phyloP scores from a whole-genome alignment of 345 rosid species.

The Bruguiera parviflora region DNA sequence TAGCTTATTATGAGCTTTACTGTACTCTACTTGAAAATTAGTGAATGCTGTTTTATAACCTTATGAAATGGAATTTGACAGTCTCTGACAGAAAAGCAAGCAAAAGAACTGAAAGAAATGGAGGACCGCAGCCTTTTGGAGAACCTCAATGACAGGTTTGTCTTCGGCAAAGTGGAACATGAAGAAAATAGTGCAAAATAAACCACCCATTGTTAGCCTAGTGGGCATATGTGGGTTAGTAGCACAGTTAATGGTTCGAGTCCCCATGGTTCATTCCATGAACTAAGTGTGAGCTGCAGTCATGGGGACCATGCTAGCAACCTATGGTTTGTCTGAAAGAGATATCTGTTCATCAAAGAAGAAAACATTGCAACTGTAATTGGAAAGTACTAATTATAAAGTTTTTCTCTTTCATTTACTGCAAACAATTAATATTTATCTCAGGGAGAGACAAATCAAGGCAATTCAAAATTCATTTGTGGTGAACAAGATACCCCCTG shows the following conservation, averaged over 20 bases:
- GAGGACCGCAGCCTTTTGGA: constrained; percentile 68
- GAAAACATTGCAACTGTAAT: neutral
- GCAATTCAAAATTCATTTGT: constrained; percentile 86
- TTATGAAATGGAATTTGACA: constrained; percentile 31
- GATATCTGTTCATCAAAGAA: neutral
- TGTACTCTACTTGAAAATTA: constrained; percentile 12
- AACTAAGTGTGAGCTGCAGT: too few relatives aligned
- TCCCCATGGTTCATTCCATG: too few relatives aligned
- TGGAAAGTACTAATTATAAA: neutral
- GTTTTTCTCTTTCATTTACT: constrained; percentile 4
- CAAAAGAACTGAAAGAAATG: constrained; percentile 82
- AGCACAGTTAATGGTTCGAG: too few relatives aligned
- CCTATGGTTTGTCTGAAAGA: too few relatives aligned
- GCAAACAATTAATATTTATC: constrained; percentile 13
- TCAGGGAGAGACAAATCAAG: constrained; percentile 89
- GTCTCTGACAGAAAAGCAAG: constrained; percentile 96
- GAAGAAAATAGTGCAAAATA: neutral
- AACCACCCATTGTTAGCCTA: too few relatives aligned
- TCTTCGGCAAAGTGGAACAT: constrained; percentile 20
- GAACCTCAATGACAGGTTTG: constrained; percentile 74
- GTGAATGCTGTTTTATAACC: constrained; percentile 10
- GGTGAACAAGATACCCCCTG: constrained; percentile 71
- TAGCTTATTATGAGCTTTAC: constrained; percentile 14
- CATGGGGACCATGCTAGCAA: too few relatives aligned
- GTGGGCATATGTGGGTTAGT: too few relatives aligned